A percentile compares a stretch with the other conserved stretches of the same genome.
These are phyloP conservation scores for Naganishia sp. DNA, from an alignment of 1,284 basidiomycete genomes.

Conservation along the genomic window DNA sequence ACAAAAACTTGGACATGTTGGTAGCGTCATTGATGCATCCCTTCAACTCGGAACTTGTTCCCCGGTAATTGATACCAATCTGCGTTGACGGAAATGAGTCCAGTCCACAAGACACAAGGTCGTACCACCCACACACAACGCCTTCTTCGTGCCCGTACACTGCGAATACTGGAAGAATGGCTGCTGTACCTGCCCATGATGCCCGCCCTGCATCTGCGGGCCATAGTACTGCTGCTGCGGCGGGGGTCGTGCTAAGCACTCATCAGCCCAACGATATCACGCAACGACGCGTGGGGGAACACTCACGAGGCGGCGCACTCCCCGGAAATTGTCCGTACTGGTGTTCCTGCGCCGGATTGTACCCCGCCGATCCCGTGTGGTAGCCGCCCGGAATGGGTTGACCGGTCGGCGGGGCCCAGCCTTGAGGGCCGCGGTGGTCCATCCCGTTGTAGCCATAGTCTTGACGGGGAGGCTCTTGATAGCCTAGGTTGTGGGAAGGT, in stretches of 20 bases:
- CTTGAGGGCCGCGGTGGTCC: conserved; percentile 11
- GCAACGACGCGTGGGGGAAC: not conserved
- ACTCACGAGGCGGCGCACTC: conserved; percentile 22
- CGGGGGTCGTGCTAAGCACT: conserved; percentile 39
- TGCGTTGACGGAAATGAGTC: conserved; percentile 17
- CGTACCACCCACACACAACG: conserved; percentile 56
- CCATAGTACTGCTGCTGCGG: conserved; percentile 67
- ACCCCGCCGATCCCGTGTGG: conserved; percentile 22
- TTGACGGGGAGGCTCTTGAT: conserved; percentile 17
- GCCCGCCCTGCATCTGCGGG: conserved; percentile 59
- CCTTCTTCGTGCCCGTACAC: conserved; percentile 76
- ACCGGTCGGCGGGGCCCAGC: conserved; percentile 29
- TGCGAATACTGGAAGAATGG: conserved; percentile 80
- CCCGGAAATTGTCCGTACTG: conserved; percentile 29
- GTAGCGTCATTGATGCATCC: conserved; percentile 88
- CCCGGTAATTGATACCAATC: conserved; percentile 54
- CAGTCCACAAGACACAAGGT: not conserved
- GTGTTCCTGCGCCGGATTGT: conserved; percentile 18
- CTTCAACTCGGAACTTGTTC: conserved; percentile 42
- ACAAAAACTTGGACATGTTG: conserved; percentile 55
- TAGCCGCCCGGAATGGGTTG: conserved; percentile 19
- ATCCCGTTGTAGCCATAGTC: conserved; percentile 9
- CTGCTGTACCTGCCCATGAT: conserved; percentile 60
- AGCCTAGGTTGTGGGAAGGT: conserved; percentile 12
- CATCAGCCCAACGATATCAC: conserved; percentile 50